Evolutionary conservation across 75 land plant species (phyloP).

Genomic region (Picea sitchensis): DNA sequence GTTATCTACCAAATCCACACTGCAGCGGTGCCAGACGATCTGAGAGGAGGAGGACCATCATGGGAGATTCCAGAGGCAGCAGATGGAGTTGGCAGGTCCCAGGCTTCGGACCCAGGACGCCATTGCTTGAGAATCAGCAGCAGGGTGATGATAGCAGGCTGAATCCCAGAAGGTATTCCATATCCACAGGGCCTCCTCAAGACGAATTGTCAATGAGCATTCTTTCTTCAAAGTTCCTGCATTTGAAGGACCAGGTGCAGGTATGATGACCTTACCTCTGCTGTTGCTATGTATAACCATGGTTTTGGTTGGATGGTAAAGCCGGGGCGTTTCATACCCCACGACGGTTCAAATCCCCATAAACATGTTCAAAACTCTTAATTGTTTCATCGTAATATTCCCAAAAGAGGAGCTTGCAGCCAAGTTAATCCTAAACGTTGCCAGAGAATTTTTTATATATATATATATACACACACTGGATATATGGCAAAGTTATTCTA

Average conservation of each 20-base stretch:
- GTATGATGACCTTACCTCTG: slow-evolving; percentile 15
- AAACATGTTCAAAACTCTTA: not conserved
- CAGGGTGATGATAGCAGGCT: slow-evolving; percentile 15
- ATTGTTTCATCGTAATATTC: not conserved
- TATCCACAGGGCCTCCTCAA: slow-evolving; percentile 23
- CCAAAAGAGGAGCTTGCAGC: not conserved
- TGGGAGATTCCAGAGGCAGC: slow-evolving; percentile 39
- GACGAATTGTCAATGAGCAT: slow-evolving; percentile 23
- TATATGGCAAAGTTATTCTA: too few species aligned
- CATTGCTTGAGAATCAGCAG: slow-evolving; percentile 14
- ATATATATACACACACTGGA: too few species aligned
- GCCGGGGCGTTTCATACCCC: too few species aligned
- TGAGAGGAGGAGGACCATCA: slow-evolving; percentile 10
- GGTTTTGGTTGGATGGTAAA: too few species aligned
- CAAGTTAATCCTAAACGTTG: not conserved
- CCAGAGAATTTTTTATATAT: too few species aligned
- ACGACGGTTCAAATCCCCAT: not conserved
- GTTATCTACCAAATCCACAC: too few species aligned
- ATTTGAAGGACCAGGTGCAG: slow-evolving; percentile 51
- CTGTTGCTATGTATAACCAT: not conserved
- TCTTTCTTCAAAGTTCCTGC: slow-evolving; percentile 29
- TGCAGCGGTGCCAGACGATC: not conserved
- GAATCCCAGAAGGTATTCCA: slow-evolving; percentile 38
- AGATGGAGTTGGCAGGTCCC: slow-evolving; percentile 73
- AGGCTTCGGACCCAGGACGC: slow-evolving; percentile 54